phyloP scores from a whole-genome alignment of 2,329 filamentous ascomycete genomes.

The Alternaria atra region DNA sequence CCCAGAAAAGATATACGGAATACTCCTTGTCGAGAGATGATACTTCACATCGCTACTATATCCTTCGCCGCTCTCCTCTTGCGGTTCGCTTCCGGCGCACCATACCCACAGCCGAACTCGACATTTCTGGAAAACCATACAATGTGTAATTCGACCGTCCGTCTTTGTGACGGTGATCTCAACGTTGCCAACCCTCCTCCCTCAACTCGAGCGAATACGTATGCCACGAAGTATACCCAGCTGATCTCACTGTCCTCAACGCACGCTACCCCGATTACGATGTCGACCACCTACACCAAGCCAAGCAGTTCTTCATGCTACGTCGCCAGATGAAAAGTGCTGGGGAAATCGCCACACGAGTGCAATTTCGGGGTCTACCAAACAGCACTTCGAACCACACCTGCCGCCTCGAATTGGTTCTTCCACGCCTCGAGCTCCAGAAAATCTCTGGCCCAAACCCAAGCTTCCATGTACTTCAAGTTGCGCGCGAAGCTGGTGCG shows the following conservation, averaged over 20 bases:
- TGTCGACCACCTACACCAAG: constrained; percentile 26
- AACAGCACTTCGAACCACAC: constrained; percentile 18
- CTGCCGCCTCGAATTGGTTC: constrained; percentile 40
- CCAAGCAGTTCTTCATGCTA: constrained; percentile 41
- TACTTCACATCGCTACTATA: not conserved
- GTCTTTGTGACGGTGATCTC: constrained; percentile 1
- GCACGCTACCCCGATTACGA: constrained; percentile 38
- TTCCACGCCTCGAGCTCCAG: constrained; percentile 24
- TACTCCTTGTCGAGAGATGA: not conserved
- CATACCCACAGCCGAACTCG: constrained; percentile 26
- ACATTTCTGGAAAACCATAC: constrained; percentile 10
- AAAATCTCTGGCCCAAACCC: constrained; percentile 32
- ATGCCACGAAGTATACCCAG: constrained; percentile 34
- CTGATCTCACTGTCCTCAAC: constrained; percentile 37
- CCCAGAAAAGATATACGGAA: not conserved
- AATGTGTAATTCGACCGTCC: constrained; percentile 8
- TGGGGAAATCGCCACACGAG: constrained; percentile 37
- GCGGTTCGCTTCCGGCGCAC: constrained; percentile 11
- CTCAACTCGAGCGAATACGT: constrained; percentile 11
- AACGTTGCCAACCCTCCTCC: not conserved
- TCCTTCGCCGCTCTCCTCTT: constrained; percentile 16
- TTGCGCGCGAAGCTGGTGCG: constrained; percentile 22
- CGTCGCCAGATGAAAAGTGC: constrained; percentile 30
- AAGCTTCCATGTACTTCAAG: constrained; percentile 37
- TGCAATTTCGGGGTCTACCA: constrained; percentile 32